Evolutionary conservation across 1,284 basidiomycete genomes (phyloP).

Genomic region (Cryptococcus floricola): DNA sequence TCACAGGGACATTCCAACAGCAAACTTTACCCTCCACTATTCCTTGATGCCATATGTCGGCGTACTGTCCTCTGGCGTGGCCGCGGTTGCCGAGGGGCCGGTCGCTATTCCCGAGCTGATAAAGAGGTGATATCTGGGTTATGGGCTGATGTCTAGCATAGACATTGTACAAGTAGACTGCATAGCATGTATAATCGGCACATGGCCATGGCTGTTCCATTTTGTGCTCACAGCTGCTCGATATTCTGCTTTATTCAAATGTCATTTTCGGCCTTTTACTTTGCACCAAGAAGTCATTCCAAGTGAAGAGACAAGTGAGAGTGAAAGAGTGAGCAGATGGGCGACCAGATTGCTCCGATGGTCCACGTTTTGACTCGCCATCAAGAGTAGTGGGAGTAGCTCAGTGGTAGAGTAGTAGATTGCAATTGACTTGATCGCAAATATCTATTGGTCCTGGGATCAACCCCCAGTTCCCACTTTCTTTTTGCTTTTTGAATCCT

Average conservation of each 20-base stretch:
- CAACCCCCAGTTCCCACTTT: neutral
- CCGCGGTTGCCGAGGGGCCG: slow-evolving; percentile 38
- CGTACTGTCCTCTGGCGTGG: slow-evolving; percentile 43
- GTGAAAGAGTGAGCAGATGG: neutral
- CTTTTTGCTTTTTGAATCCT: neutral
- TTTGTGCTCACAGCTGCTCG: neutral
- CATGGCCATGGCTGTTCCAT: neutral
- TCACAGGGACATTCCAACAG: slow-evolving; percentile 32
- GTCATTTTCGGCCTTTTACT: no score
- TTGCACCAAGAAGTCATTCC: no score
- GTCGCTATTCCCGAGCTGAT: slow-evolving; percentile 29
- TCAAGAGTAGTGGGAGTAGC: neutral
- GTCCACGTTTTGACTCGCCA: neutral
- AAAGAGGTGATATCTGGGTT: slow-evolving; percentile 9
- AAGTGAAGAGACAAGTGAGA: no score
- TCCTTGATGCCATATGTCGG: slow-evolving; percentile 52
- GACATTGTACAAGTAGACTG: neutral
- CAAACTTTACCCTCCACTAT: slow-evolving; percentile 49
- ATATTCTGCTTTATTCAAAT: no score
- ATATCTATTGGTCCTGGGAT: neutral
- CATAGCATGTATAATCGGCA: neutral
- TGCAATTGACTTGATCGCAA: neutral
- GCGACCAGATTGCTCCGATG: neutral
- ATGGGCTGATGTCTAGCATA: neutral
- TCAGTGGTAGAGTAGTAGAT: neutral